phyloP scores from a whole-genome alignment of 306 rosid genomes.

The Fragaria iinumae region DNA sequence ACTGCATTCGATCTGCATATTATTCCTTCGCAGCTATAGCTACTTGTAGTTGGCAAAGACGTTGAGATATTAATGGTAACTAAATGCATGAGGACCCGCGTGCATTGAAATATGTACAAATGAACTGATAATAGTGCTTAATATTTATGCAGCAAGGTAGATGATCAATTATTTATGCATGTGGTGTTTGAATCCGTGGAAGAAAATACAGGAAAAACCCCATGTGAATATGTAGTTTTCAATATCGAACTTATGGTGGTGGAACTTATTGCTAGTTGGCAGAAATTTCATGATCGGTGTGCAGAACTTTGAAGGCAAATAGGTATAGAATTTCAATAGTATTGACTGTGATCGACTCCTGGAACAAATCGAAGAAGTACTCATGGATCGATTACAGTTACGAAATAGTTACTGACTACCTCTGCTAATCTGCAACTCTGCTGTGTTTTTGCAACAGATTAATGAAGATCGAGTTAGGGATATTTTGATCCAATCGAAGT shows the following conservation, averaged over 20 bases:
- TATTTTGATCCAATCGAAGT: neutral
- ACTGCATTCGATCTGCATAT: slow-evolving; percentile 6
- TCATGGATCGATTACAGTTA: neutral
- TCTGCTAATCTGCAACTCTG: neutral
- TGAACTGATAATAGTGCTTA: neutral
- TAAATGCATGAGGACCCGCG: slow-evolving; percentile 2
- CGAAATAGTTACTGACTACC: neutral
- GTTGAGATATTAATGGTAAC: slow-evolving; percentile 3
- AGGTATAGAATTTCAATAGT: neutral
- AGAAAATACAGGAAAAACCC: neutral
- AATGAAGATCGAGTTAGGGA: neutral
- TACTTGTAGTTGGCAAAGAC: neutral
- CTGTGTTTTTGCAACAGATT: neutral
- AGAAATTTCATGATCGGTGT: too few relatives aligned
- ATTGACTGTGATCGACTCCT: neutral
- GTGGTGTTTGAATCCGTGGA: neutral
- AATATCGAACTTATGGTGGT: neutral
- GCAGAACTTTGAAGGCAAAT: neutral
- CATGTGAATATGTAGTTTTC: neutral
- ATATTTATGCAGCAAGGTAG: neutral
- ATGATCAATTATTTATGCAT: neutral
- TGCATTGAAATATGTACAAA: neutral
- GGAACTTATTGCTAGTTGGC: neutral
- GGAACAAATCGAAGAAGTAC: neutral
- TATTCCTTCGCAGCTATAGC: neutral